Evolutionary conservation across 2,329 filamentous ascomycete genomes (phyloP).

Genomic region (Fusarium sp.): DNA sequence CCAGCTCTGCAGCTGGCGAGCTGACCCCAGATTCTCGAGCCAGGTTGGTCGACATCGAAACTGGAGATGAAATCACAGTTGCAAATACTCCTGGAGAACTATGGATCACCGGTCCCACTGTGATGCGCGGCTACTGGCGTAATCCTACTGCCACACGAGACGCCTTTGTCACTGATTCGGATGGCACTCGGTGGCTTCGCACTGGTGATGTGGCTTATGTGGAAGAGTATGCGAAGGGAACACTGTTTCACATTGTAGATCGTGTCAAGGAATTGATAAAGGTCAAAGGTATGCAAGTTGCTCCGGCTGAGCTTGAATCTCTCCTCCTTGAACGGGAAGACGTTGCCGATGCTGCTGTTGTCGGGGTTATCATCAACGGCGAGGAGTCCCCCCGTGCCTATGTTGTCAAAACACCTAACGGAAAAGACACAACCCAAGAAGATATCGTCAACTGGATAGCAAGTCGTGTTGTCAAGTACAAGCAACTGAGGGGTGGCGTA

Average conservation of each 20-base stretch:
- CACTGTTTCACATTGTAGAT: conserved; percentile 77
- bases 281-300: conserved; percentile 72
- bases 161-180: conserved; percentile 63
- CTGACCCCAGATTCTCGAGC: conserved; percentile 65
- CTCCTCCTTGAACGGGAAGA: conserved; percentile 57
- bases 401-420: conserved; percentile 59
- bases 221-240: conserved; percentile 68
- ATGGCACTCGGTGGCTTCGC: conserved; percentile 76
- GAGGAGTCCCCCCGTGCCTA: conserved; percentile 76
- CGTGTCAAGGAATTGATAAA: conserved; percentile 78
- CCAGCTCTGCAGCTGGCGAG: conserved; percentile 49
- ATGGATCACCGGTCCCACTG: conserved; percentile 79
- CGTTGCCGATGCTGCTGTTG: conserved; percentile 75
- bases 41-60: conserved; percentile 74
- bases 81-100: conserved; percentile 76
- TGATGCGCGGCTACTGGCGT: conserved; percentile 84
- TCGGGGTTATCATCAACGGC: conserved; percentile 69
- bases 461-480: conserved; percentile 74
- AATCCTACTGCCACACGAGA: conserved; percentile 77
- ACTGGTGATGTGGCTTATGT: conserved; percentile 83
- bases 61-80: conserved; percentile 65
- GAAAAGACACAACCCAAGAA: conserved; percentile 39
- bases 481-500: conserved; percentile 79
- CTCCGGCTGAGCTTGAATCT: conserved; percentile 66
- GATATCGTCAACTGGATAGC: conserved; percentile 77